phyloP scores from a whole-genome alignment of 805 yeast genomes.

The Wickerhamomyces rabaulensis region DNA sequence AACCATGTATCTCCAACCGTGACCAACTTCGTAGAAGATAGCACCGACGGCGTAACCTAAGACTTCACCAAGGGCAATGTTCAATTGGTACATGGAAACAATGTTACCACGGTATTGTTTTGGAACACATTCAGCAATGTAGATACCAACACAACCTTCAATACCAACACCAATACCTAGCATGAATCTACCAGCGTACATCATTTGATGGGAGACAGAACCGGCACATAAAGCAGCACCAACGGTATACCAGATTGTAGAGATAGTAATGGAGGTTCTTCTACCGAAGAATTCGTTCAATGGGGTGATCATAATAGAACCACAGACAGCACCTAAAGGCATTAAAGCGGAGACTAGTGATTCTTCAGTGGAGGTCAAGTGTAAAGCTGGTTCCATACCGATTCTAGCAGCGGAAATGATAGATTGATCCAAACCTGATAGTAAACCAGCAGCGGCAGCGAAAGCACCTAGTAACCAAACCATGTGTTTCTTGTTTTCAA shows the following conservation, averaged over 20 bases:
- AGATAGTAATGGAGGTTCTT: conserved; percentile 45
- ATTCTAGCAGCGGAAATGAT: conserved; percentile 59
- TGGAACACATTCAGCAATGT: conserved; percentile 58
- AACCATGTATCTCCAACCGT: conserved; percentile 63
- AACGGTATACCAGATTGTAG: conserved; percentile 55
- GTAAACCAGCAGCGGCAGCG: conserved; percentile 59
- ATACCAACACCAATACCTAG: conserved; percentile 63
- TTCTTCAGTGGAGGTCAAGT: conserved; percentile 35
- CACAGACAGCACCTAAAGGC: conserved; percentile 69
- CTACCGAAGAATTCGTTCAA: conserved; percentile 52
- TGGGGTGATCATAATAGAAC: conserved; percentile 56
- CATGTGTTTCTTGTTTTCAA: conserved; percentile 41
- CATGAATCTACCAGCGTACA: conserved; percentile 56
- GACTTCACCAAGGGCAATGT: conserved; percentile 63
- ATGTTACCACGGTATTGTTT: conserved; percentile 53
- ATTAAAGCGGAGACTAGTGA: conserved; percentile 54
- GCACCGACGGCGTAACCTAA: conserved; percentile 61
- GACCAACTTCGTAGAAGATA: conserved; percentile 48
- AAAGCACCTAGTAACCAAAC: conserved; percentile 46
- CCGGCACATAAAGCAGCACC: conserved; percentile 60
- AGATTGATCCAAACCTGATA: conserved; percentile 66
- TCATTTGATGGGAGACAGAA: conserved; percentile 36
- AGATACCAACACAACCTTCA: conserved; percentile 62
- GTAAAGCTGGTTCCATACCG: conserved; percentile 40
- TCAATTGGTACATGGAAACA: conserved; percentile 59